Base-by-base conservation (phyloP, 805 yeast genomes). In the Scheffersomyces amazonensis region DNA sequence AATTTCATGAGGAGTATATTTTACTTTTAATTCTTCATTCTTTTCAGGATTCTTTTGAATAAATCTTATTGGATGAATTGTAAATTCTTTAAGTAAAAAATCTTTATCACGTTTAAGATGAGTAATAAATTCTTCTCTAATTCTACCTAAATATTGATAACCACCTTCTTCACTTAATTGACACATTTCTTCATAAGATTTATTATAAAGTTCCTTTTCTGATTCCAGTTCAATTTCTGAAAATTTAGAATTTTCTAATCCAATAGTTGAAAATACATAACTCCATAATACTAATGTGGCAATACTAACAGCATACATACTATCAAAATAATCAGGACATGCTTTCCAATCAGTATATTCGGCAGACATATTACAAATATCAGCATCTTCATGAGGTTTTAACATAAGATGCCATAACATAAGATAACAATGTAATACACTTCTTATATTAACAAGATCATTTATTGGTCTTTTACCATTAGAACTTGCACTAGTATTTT, bases 281-380 rank as follows among this genome's bases (percentile, higher is more conserved):
- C 71, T 56, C 74, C 74, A 69, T 20, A 69, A 44, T 1, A 64
- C 69, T 23, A 66, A 47, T 15, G 60, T 62, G 1, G 72, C 66
- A 8, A 66, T 51, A 35, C 70, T 56, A 9, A 66, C 50, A 0
- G 68, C 64, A 40, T 62, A 62, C 62, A 64, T 54, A 16, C 51
- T 44, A 40, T 67, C 73, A 40, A 52, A 64, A 41, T 56, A 59
- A 44, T 66, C 71, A n/a, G 55, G 50, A 31, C 54, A 61, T 2
- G 59, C 59, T 17, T 43, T 48, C 70, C 71, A 65, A 16, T 48
- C 48, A 25, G 58, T 44, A 19, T 38, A 49, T 16, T 40, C 49
- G 16, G 36, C 48, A 12, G 12, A 12, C 20, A 27, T 29, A 8
- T 18, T 28, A 25, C 22, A 23, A 13, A 24, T 31, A 11, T 32